These are phyloP conservation scores for Balamuthia mandrillaris DNA, from an alignment of 208 protist genomes.

Conservation along the genomic window DNA sequence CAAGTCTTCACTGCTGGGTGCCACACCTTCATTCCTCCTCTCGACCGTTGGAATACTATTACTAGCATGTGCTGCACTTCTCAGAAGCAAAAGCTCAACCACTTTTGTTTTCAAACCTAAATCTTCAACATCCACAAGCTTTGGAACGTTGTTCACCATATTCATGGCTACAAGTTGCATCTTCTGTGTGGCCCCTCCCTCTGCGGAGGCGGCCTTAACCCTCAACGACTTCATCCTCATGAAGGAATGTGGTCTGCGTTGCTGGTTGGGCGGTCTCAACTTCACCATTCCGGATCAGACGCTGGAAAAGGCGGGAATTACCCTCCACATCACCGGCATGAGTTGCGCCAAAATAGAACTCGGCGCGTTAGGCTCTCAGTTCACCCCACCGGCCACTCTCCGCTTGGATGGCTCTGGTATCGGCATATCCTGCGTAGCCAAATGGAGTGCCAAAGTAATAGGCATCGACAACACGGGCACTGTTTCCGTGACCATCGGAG, in stretches of 20 bases:
- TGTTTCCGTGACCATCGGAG: not conserved
- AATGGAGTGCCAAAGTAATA: not conserved
- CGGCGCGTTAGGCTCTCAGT: not conserved
- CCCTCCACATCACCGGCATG: not conserved
- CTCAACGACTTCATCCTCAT: too few species aligned
- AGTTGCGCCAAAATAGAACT: not conserved
- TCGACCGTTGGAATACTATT: too few species aligned
- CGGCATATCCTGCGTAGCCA: constrained; percentile 13
- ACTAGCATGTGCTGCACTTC: too few species aligned
- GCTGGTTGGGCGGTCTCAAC: constrained; percentile 30
- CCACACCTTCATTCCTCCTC: too few species aligned
- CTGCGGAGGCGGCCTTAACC: too few species aligned
- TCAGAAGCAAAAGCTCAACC: too few species aligned
- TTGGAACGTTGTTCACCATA: too few species aligned
- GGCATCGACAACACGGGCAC: not conserved
- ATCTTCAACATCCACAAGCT: too few species aligned
- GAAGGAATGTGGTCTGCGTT: not conserved
- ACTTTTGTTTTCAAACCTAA: too few species aligned
- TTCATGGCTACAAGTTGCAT: too few species aligned
- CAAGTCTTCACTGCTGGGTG: too few species aligned
- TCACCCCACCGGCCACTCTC: not conserved
- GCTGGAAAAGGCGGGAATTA: not conserved
- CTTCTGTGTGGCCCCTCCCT: too few species aligned
- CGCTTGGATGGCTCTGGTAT: not conserved
- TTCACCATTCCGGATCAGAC: constrained; percentile 22